Conservation (phyloP, 2,329 filamentous ascomycete genomes). For the Fusarium equiseti region DNA sequence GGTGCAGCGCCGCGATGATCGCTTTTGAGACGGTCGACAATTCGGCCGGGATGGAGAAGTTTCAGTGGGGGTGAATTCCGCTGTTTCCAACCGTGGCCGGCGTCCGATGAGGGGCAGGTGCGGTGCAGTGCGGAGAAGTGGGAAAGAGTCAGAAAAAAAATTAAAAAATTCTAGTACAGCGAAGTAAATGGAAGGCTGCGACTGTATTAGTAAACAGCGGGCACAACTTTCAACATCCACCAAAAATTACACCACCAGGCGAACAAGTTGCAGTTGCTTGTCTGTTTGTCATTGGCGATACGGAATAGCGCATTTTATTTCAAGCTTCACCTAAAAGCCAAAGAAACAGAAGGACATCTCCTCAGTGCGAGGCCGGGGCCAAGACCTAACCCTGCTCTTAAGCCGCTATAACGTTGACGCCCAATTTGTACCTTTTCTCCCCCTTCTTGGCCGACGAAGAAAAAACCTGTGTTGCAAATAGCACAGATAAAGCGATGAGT, state of each 20-base stretch:
- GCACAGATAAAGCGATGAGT: slow-evolving; percentile 13
- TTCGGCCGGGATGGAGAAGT: slow-evolving; percentile 14
- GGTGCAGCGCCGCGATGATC: slow-evolving; percentile 7
- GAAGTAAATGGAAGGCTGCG: slow-evolving; percentile 31
- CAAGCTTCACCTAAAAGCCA: background rate
- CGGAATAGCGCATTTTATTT: background rate
- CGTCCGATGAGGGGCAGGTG: slow-evolving; percentile 24
- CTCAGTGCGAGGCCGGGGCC: slow-evolving; percentile 24
- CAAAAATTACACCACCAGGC: slow-evolving; percentile 21
- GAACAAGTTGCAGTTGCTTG: background rate
- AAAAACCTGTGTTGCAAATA: background rate
- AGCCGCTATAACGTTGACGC: slow-evolving; percentile 29
- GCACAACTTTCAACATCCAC: slow-evolving; percentile 38
- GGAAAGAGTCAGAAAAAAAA: background rate
- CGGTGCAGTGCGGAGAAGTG: slow-evolving; percentile 35
- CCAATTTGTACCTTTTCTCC: slow-evolving; percentile 12
- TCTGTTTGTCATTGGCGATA: background rate
- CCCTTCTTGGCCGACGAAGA: background rate
- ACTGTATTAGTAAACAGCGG: slow-evolving; percentile 36
- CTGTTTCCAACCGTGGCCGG: slow-evolving; percentile 29
- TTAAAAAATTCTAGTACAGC: slow-evolving; percentile 14
- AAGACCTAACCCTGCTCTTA: slow-evolving; percentile 41
- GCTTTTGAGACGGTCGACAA: slow-evolving; percentile 1
- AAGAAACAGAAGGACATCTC: background rate
- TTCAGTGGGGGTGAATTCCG: slow-evolving; percentile 24